Percentiles rank a stretch among this genome's conserved stretches.
These are phyloP conservation scores for Chlamydomonas schloesseri DNA, from an alignment of 139 green algal species.

Conservation along the genomic window DNA sequence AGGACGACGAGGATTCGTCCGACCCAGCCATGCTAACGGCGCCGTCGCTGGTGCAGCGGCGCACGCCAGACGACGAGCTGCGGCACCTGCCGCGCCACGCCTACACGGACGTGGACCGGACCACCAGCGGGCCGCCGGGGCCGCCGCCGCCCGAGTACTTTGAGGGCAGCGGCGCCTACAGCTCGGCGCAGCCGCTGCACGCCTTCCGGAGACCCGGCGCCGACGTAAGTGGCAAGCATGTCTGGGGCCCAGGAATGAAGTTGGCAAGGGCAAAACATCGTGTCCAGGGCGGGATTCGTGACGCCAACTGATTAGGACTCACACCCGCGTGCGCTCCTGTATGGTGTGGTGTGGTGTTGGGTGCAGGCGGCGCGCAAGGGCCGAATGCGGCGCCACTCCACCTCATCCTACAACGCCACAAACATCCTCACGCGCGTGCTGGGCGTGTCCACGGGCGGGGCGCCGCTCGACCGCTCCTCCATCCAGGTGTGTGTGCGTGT, in stretches of 20 bases:
- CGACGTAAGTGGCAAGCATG: no score
- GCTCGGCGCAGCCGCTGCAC: conserved; percentile 26
- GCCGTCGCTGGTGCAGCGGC: no score
- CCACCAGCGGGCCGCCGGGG: no score
- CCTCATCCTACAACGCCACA: conserved; percentile 13
- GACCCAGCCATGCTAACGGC: no score
- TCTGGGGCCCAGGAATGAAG: no score
- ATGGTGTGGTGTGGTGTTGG: background rate
- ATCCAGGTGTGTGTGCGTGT: conserved; percentile 12
- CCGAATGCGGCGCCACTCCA: conserved; percentile 38
- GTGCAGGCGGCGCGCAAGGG: background rate
- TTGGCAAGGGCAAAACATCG: no score
- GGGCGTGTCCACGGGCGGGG: conserved; percentile 24
- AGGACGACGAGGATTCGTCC: background rate
- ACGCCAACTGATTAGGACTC: no score
- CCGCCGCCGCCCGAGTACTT: background rate
- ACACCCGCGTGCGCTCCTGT: no score
- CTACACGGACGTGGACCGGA: conserved; percentile 15
- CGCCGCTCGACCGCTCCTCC: conserved; percentile 26
- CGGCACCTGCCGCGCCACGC: background rate
- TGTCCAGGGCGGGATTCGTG: no score
- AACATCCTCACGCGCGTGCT: conserved; percentile 27
- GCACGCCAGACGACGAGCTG: no score
- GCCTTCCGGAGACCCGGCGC: background rate
- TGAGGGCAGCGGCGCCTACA: background rate